phyloP scores from a whole-genome alignment of 2,329 filamentous ascomycete genomes.

The Fusarium denticulatum region DNA sequence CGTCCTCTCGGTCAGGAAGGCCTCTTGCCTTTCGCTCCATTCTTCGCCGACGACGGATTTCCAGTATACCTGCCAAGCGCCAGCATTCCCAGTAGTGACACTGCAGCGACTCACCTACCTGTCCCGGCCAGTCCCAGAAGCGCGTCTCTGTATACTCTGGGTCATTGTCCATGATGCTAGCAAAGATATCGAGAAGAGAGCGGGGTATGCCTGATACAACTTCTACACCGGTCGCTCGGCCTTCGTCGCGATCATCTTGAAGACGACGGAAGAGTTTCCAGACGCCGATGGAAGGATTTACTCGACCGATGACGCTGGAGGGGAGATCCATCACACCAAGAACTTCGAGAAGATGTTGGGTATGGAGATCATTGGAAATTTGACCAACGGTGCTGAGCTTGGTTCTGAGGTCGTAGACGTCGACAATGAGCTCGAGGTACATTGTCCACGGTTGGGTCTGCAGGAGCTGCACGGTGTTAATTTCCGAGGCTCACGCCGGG shows the following conservation, averaged over 20 bases:
- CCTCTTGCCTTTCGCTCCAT: constrained; percentile 17
- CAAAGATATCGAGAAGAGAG: constrained; percentile 36
- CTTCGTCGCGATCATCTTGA: constrained; percentile 21
- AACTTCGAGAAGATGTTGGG: constrained; percentile 32
- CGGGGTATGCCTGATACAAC: constrained; percentile 35
- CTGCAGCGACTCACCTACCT: constrained; percentile 37
- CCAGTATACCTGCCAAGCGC: constrained; percentile 34
- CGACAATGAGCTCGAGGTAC: constrained; percentile 38
- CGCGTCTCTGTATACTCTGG: constrained; percentile 32
- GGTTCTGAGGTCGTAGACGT: constrained; percentile 30
- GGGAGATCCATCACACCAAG: constrained; percentile 40
- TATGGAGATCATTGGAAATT: constrained; percentile 20
- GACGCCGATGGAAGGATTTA: constrained; percentile 25
- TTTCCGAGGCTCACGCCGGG: neutral
- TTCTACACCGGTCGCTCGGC: constrained; percentile 20
- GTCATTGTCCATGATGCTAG: constrained; percentile 29
- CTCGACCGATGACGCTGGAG: constrained; percentile 28
- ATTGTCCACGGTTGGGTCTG: constrained; percentile 37
- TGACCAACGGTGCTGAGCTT: constrained; percentile 13
- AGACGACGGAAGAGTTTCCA: constrained; percentile 37
- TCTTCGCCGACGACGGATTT: constrained; percentile 33
- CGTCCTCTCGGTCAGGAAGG: neutral
- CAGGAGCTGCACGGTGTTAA: constrained; percentile 21
- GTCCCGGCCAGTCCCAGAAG: constrained; percentile 35
- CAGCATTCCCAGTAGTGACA: constrained; percentile 39